Percentiles rank a stretch among this genome's conserved stretches.
Evolutionary conservation across 495 filamentous ascomycete species (phyloP).

Genomic region (Clavariopsis aquatica): DNA sequence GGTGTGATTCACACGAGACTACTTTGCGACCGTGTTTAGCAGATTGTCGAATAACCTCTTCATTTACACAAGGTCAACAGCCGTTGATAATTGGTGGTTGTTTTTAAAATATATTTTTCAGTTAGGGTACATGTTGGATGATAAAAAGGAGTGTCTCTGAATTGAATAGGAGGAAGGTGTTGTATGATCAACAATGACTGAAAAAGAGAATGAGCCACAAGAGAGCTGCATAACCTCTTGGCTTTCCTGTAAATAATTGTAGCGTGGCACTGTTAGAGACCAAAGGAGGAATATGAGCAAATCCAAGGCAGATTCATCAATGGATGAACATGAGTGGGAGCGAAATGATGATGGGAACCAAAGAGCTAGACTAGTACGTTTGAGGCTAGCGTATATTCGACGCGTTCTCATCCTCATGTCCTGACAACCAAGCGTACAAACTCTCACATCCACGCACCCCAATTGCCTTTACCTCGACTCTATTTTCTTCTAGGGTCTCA

Average conservation of each 20-base stretch:
- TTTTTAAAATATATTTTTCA: constrained; percentile 50
- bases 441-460: constrained; percentile 16
- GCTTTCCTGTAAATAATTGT: not conserved
- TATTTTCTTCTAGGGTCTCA: not conserved
- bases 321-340: not conserved
- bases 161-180: constrained; percentile 28
- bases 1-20: constrained; percentile 63
- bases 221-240: too few relatives aligned
- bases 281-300: too few relatives aligned
- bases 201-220: not conserved
- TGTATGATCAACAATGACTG: constrained; percentile 6
- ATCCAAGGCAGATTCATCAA: too few relatives aligned
- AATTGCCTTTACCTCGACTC: constrained; percentile 20
- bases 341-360: not conserved
- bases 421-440: constrained; percentile 8
- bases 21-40: constrained; percentile 61
- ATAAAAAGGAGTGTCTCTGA: constrained; percentile 2
- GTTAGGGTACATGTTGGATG: constrained; percentile 6
- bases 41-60: constrained; percentile 64
- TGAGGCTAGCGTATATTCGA: not conserved
- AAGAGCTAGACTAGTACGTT: not conserved
- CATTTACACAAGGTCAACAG: constrained; percentile 61
- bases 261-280: not conserved
- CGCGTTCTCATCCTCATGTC: constrained; percentile 9
- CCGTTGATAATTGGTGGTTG: constrained; percentile 60